phyloP scores from a whole-genome alignment of 1,139 yeast species.

The Sugiyamaella neomexicana region DNA sequence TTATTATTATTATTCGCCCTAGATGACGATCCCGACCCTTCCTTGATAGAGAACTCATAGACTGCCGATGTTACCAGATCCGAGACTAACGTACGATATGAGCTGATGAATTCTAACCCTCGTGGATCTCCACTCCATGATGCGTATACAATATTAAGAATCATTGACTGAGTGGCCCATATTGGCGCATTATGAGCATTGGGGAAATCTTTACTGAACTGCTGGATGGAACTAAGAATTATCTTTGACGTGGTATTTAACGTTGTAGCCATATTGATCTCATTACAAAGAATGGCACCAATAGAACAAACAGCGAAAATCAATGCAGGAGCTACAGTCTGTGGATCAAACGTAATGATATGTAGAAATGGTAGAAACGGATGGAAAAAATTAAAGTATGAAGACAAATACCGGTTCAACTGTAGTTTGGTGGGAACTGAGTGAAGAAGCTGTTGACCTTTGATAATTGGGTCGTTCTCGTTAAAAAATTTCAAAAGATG shows the following conservation, averaged over 20 bases:
- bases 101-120: constrained; percentile 36
- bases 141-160: constrained; percentile 35
- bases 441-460: constrained; percentile 20
- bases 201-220: constrained; percentile 31
- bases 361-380: constrained; percentile 41
- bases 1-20: neutral
- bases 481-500: constrained; percentile 27
- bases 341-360: constrained; percentile 38
- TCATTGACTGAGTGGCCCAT: constrained; percentile 38
- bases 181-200: constrained; percentile 29
- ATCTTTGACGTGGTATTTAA: constrained; percentile 34
- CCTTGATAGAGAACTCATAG: constrained; percentile 19
- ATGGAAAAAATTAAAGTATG: constrained; percentile 41
- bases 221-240: constrained; percentile 31
- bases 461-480: constrained; percentile 22
- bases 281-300: constrained; percentile 40
- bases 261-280: constrained; percentile 34
- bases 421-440: constrained; percentile 33
- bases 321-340: constrained; percentile 36
- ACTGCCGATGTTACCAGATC: constrained; percentile 26
- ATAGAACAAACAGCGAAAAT: constrained; percentile 40
- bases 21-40: neutral
- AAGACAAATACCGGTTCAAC: constrained; percentile 37
- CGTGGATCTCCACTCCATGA: constrained; percentile 40
- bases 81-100: constrained; percentile 33